Base-by-base conservation (phyloP, 1,284 basidiomycete genomes). In the Moesziomyces aphidis region DNA sequence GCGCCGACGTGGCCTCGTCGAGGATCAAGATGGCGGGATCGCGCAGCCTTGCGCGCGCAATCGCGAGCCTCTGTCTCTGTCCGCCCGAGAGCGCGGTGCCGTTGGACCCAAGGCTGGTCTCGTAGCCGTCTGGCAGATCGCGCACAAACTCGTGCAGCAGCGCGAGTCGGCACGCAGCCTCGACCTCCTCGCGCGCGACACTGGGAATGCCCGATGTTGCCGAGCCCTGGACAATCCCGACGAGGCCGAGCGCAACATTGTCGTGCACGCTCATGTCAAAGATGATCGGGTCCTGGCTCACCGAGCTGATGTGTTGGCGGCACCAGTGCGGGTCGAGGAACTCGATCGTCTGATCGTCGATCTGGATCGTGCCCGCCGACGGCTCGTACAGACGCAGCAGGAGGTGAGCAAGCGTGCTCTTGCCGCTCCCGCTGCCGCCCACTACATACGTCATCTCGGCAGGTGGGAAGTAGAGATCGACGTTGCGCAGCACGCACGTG, bases 1-100 rank as follows among this genome's bases (percentile, higher is more conserved):
- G 89, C 6, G 96, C 95, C 2, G 94, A 97, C 7, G 95, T 98
- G 1, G 94, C 93, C 87, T 99, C 97, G 82, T 99, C 97, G 36
- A 99, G 90, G 81, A 99, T 92, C 69, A 99, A 87, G 19, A 99
- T 91, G 1, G 91, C 90, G 0, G 96, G 94, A 85, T 99, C 90
- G 55, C 95, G 88, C 60, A 99, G 86, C 64, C 90, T 88, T 2
- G 95, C 95, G 55, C 96, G 88, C 1, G 97, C 96, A 72, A 99
- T 91, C 1, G 94, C 93, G 19, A 99, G 84, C 11, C 97, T 86
- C 86, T 99, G 97, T 77, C 90, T 90, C 88, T 99, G 97, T 4
- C 96, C 96, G 26, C 97, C 96, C 69, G 92, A 94, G 67, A 98
- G 86, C 55, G 89, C 90, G 1, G 91, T 89, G 4, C 93, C 94